phyloP scores from a whole-genome alignment of 2,329 filamentous ascomycete genomes.

The Pseudogymnoascus sp. region DNA sequence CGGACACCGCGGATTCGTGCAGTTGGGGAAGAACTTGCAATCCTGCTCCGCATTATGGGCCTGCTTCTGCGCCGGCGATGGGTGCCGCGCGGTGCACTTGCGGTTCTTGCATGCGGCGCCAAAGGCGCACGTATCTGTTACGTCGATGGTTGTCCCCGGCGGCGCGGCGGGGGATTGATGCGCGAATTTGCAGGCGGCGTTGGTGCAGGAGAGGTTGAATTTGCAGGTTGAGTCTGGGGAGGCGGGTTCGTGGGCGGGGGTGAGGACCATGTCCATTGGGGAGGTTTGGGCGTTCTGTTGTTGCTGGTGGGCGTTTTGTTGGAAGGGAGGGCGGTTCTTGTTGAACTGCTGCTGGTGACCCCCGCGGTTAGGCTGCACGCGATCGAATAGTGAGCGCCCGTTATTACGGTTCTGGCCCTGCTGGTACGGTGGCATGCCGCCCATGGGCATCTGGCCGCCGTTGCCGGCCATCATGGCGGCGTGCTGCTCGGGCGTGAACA shows the following conservation, averaged over 20 bases:
- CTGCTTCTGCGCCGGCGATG: conserved; percentile 74
- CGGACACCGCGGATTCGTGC: conserved; percentile 76
- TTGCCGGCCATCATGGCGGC: conserved; percentile 45
- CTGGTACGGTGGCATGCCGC: conserved; percentile 42
- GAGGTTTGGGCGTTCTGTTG: conserved; percentile 17
- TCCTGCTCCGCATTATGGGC: conserved; percentile 76
- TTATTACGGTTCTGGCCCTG: conserved; percentile 33
- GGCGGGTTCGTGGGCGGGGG: conserved; percentile 47
- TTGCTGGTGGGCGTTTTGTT: conserved; percentile 12
- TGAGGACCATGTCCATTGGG: conserved; percentile 56
- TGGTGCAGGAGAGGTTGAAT: conserved; percentile 82
- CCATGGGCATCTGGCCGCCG: conserved; percentile 41
- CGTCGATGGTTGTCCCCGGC: conserved; percentile 66
- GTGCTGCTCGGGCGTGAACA: conserved; percentile 46
- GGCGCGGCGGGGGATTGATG: conserved; percentile 90
- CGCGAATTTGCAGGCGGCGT: conserved; percentile 83
- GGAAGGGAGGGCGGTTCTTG: background rate
- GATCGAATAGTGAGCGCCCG: conserved; percentile 64
- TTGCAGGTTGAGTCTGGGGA: conserved; percentile 69
- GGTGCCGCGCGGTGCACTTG: conserved; percentile 87
- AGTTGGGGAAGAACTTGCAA: conserved; percentile 88
- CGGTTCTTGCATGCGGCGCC: conserved; percentile 91
- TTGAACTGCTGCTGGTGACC: conserved; percentile 4
- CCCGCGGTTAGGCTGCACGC: conserved; percentile 44
- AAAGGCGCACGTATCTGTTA: conserved; percentile 72